Conservation (phyloP, 2,329 filamentous ascomycete species). For the Stachybotrys elegans region DNA sequence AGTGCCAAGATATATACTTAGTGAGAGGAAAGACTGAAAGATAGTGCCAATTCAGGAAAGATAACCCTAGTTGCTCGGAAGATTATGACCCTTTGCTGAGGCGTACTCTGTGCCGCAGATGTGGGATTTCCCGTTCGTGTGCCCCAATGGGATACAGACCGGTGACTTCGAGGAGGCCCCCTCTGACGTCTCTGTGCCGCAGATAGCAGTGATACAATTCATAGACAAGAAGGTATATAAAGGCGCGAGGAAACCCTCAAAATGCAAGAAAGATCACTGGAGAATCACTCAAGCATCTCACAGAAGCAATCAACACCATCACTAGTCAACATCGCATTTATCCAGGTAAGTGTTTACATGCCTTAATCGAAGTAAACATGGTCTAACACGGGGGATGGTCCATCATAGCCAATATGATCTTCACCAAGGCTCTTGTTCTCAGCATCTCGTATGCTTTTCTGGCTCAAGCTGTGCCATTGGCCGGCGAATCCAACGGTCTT, state of each 20-base stretch:
- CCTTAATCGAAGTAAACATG: background rate
- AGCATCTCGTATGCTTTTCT: background rate
- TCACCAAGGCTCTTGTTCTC: background rate
- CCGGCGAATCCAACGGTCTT: background rate
- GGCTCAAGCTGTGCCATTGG: background rate
- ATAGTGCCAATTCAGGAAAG: background rate
- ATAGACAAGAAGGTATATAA: slow-evolving; percentile 1
- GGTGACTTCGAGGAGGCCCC: no score
- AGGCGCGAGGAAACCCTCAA: slow-evolving; percentile 1
- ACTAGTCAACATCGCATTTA: background rate
- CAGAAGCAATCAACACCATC: background rate
- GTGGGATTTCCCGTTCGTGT: no score
- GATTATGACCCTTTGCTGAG: background rate
- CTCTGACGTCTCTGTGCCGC: no score
- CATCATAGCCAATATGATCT: slow-evolving; percentile 1
- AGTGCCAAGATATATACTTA: background rate
- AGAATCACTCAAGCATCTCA: slow-evolving; percentile 1
- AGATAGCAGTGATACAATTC: slow-evolving; percentile 1
- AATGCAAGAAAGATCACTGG: background rate
- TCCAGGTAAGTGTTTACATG: slow-evolving; percentile 1
- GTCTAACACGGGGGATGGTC: slow-evolving; percentile 1
- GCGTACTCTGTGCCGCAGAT: background rate
- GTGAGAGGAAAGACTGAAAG: background rate
- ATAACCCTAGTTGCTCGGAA: background rate
- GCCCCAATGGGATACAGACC: no score